Evolutionary conservation across 331 rosid species (phyloP).

Genomic region (Malus hybrid): DNA sequence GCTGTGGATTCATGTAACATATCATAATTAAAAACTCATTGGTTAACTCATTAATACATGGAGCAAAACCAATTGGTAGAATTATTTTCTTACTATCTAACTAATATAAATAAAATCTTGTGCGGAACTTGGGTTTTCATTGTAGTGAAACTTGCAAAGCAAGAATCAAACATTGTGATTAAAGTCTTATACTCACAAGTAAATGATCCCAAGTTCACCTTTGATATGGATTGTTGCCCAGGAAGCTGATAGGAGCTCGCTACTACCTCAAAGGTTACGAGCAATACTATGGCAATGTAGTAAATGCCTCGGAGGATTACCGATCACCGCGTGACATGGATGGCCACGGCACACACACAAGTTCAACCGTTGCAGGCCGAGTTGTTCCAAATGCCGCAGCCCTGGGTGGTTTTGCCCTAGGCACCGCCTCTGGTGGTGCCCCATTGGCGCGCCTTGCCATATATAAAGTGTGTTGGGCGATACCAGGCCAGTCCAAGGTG

Average conservation of each 20-base stretch:
- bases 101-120: background rate
- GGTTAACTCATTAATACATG: background rate
- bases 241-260: constrained; percentile 81
- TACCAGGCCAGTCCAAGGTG: constrained; percentile 42
- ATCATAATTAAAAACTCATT: no score
- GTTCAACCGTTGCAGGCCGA: constrained; percentile 78
- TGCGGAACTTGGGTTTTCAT: background rate
- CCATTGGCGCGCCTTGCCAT: constrained; percentile 66
- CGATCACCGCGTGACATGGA: constrained; percentile 80
- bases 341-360: constrained; percentile 89
- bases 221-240: constrained; percentile 4
- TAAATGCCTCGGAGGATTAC: constrained; percentile 51
- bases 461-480: constrained; percentile 91
- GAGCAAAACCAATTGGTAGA: background rate
- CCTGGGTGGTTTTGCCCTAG: constrained; percentile 62
- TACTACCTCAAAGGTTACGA: constrained; percentile 68
- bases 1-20: no score
- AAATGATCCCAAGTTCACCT: background rate
- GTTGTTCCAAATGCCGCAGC: constrained; percentile 35
- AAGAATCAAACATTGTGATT: background rate
- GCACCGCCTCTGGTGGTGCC: constrained; percentile 76
- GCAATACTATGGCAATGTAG: constrained; percentile 36
- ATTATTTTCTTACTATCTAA: background rate
- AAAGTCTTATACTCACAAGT: background rate
- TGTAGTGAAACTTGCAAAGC: background rate